Evolutionary conservation across 352 stramenopile genomes (phyloP).

Genomic region (Thalassiosira pacifica): DNA sequence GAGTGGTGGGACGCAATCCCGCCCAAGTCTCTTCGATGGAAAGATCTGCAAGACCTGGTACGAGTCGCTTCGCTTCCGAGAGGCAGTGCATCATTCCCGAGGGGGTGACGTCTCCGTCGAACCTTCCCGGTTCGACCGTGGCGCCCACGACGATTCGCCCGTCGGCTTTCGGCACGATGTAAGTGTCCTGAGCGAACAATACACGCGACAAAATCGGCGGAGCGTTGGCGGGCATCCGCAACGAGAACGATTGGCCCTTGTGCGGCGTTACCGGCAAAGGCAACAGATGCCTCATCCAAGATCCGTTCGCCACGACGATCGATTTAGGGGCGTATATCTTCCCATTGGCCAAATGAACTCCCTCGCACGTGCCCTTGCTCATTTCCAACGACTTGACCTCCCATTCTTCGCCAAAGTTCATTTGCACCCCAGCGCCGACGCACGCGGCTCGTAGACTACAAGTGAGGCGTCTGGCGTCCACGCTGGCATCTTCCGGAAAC

Average conservation of each 20-base stretch:
- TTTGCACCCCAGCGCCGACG: conserved; percentile 75
- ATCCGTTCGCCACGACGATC: conserved; percentile 83
- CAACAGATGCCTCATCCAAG: conserved; percentile 85
- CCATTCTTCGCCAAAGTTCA: conserved; percentile 70
- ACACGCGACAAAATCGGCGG: conserved; percentile 78
- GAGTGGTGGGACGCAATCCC: conserved; percentile 88
- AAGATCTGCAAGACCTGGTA: conserved; percentile 78
- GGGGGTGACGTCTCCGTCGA: conserved; percentile 79
- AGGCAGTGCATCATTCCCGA: conserved; percentile 84
- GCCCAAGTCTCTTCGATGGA: conserved; percentile 89
- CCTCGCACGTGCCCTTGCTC: conserved; percentile 61
- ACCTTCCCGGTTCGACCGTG: conserved; percentile 86
- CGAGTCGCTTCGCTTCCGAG: conserved; percentile 69
- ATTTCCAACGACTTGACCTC: conserved; percentile 81
- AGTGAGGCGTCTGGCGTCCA: conserved; percentile 80
- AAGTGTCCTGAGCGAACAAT: conserved; percentile 85
- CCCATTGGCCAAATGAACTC: conserved; percentile 67
- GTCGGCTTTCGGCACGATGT: conserved; percentile 87
- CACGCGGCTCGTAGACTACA: conserved; percentile 75
- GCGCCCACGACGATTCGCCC: conserved; percentile 88
- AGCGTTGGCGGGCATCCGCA: conserved; percentile 70
- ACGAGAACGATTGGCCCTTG: conserved; percentile 84
- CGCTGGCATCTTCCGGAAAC: conserved; percentile 86
- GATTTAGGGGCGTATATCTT: conserved; percentile 68
- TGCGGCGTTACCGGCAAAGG: conserved; percentile 82